Conservation (phyloP, 495 filamentous ascomycete genomes). For the Melanomma pulvis-pyrius region DNA sequence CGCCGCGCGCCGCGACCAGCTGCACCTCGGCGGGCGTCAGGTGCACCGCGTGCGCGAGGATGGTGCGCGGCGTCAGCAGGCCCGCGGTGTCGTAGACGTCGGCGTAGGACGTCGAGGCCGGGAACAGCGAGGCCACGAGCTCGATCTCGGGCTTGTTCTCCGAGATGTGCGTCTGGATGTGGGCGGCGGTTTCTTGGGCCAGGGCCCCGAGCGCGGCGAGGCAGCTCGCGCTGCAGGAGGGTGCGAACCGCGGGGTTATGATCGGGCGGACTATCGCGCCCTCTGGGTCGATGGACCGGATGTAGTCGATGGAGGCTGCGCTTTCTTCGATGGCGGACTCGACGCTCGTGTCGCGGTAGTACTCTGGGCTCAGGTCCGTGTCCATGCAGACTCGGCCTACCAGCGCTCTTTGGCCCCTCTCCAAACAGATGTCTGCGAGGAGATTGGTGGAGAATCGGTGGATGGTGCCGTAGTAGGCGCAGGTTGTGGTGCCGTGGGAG, state of each 20-base stretch:
- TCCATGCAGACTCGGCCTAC: slow-evolving; percentile 95
- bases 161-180: slow-evolving; percentile 88
- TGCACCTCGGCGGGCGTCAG: slow-evolving; percentile 63
- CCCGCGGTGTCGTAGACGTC: slow-evolving; percentile 74
- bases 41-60: slow-evolving; percentile 87
- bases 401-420: slow-evolving; percentile 81
- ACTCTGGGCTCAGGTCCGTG: slow-evolving; percentile 62
- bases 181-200: slow-evolving; percentile 59
- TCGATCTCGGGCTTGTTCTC: slow-evolving; percentile 76
- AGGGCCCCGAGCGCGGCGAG: slow-evolving; percentile 66
- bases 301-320: slow-evolving; percentile 65
- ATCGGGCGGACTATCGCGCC: slow-evolving; percentile 69
- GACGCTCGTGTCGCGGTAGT: slow-evolving; percentile 72
- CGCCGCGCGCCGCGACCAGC: slow-evolving; percentile 60
- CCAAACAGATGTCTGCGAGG: slow-evolving; percentile 76
- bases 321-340: slow-evolving; percentile 61
- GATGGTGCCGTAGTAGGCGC: slow-evolving; percentile 89
- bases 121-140: slow-evolving; percentile 73
- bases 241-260: slow-evolving; percentile 89
- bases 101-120: slow-evolving; percentile 64
- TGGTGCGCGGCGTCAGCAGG: slow-evolving; percentile 70
- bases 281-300: slow-evolving; percentile 65
- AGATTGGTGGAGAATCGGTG: slow-evolving; percentile 82
- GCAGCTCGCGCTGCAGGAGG: slow-evolving; percentile 64
- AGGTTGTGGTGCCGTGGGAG: slow-evolving; percentile 85